Evolutionary conservation across 441 rosid species (phyloP).

Genomic region (Corymbia calophylla): DNA sequence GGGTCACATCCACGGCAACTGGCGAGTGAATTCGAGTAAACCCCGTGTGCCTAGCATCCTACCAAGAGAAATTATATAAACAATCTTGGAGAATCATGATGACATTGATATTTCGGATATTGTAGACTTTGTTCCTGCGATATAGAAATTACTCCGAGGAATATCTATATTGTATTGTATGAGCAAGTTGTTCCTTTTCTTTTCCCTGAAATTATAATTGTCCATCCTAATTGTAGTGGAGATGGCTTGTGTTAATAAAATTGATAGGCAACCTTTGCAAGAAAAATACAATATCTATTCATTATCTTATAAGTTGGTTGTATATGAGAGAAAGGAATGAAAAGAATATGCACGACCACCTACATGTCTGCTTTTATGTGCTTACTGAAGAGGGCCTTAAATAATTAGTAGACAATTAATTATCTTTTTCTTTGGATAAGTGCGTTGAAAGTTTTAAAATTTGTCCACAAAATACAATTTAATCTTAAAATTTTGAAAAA

Average conservation of each 20-base stretch:
- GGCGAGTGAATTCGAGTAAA: background rate
- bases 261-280: background rate
- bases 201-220: background rate
- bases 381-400: background rate
- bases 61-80: background rate
- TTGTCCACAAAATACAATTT: too few species aligned
- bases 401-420: too few species aligned
- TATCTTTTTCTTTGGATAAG: too few species aligned
- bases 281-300: background rate
- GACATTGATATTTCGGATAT: background rate
- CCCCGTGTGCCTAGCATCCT: background rate
- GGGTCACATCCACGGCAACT: rapidly evolving
- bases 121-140: background rate
- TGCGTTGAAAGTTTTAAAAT: too few species aligned
- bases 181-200: background rate
- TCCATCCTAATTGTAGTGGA: background rate
- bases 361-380: background rate
- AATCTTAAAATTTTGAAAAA: too few species aligned
- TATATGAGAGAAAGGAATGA: background rate
- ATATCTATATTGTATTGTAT: background rate
- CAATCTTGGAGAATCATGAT: background rate
- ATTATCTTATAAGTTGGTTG: background rate
- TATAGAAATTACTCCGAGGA: background rate
- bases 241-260: background rate
- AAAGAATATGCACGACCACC: background rate